Conservation (phyloP, 2,329 filamentous ascomycete species). For the Aurifilum marmelostoma region DNA sequence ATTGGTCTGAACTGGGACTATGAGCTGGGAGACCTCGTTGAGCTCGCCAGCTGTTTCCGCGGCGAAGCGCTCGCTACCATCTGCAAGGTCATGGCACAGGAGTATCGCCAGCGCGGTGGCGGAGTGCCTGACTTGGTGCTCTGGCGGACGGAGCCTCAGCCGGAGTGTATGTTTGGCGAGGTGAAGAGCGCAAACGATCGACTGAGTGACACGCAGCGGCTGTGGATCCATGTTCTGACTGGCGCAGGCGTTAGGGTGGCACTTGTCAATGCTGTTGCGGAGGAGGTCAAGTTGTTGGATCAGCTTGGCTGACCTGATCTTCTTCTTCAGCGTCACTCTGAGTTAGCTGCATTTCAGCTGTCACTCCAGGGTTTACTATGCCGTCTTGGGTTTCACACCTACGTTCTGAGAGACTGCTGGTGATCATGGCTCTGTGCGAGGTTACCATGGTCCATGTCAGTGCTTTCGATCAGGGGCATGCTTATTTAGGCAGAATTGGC, state of each 20-base stretch:
- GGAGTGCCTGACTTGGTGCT: conserved; percentile 93
- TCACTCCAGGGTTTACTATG: not conserved
- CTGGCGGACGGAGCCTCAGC: conserved; percentile 61
- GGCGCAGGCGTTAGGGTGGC: conserved; percentile 86
- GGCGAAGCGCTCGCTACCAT: conserved; percentile 80
- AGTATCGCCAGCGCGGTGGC: conserved; percentile 83
- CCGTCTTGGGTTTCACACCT: not conserved
- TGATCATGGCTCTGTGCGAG: not conserved
- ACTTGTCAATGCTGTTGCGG: conserved; percentile 68
- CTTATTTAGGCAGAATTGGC: not conserved
- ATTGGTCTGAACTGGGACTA: conserved; percentile 93
- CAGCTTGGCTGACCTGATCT: not conserved
- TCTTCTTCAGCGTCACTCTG: not conserved
- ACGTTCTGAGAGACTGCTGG: not conserved
- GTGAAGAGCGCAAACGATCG: conserved; percentile 89
- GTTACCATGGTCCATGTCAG: not conserved
- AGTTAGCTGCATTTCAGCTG: not conserved
- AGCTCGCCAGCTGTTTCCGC: conserved; percentile 78
- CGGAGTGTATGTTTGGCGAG: conserved; percentile 75
- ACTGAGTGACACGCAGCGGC: conserved; percentile 89
- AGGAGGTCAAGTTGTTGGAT: conserved; percentile 44
- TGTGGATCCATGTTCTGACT: conserved; percentile 95
- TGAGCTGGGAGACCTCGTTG: conserved; percentile 73
- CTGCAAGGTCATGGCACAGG: conserved; percentile 93
- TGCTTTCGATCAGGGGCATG: not conserved